Percentiles rank a stretch among this genome's conserved stretches.
Evolutionary conservation across 768 basidiomycete species (phyloP).

Genomic region (Clitopilus passeckerianus): DNA sequence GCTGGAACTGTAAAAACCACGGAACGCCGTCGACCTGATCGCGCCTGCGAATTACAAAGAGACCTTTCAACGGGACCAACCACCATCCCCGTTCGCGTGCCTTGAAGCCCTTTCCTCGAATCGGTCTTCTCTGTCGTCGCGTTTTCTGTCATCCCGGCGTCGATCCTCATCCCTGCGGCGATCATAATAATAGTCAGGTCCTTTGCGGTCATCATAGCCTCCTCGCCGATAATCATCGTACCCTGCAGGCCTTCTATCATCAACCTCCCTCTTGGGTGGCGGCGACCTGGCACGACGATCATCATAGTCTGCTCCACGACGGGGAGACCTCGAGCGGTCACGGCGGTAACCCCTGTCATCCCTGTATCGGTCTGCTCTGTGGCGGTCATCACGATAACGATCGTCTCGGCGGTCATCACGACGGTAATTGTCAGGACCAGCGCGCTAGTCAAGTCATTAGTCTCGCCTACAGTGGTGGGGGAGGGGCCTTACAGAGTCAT

Average conservation of each 20-base stretch:
- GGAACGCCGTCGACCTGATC: slow-evolving; percentile 30
- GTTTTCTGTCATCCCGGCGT: slow-evolving; percentile 73
- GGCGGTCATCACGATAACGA: slow-evolving; percentile 49
- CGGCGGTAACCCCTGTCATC: slow-evolving; percentile 59
- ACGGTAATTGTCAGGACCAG: slow-evolving; percentile 68
- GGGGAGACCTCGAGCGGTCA: slow-evolving; percentile 81
- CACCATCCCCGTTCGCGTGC: slow-evolving; percentile 73
- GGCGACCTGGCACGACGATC: slow-evolving; percentile 82
- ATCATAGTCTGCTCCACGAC: slow-evolving; percentile 50
- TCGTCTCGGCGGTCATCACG: slow-evolving; percentile 70
- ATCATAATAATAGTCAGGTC: slow-evolving; percentile 83
- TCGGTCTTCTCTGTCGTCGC: slow-evolving; percentile 81
- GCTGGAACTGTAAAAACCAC: slow-evolving; percentile 41
- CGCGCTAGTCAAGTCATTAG: slow-evolving; percentile 38
- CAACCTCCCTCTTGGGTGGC: slow-evolving; percentile 72
- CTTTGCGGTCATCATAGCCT: slow-evolving; percentile 78
- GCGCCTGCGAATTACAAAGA: slow-evolving; percentile 25
- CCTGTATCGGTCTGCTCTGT: slow-evolving; percentile 56
- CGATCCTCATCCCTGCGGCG: slow-evolving; percentile 77
- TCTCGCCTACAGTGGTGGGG: neutral
- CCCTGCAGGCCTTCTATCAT: slow-evolving; percentile 87
- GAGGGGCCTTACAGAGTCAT: slow-evolving; percentile 49
- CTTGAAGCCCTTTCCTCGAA: slow-evolving; percentile 72
- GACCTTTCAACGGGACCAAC: slow-evolving; percentile 66
- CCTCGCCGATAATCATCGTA: slow-evolving; percentile 88